Percentiles rank a stretch among this genome's conserved stretches.
phyloP scores from a whole-genome alignment of 371 early-diverging fungal species.

The Mucor indicus region DNA sequence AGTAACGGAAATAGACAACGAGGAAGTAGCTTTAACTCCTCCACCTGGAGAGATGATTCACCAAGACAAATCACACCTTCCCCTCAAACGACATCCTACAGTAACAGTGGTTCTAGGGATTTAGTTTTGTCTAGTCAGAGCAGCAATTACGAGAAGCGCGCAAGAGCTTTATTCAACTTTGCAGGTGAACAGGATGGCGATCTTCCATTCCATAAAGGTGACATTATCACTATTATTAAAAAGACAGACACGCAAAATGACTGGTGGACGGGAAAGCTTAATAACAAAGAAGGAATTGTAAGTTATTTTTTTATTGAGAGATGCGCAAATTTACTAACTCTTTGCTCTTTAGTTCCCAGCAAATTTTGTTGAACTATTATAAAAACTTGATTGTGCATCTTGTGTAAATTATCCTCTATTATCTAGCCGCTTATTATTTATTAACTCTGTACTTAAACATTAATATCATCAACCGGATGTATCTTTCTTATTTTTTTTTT shows the following conservation, averaged over 20 bases:
- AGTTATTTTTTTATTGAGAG: slow-evolving; percentile 12
- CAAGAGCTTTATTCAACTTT: slow-evolving; percentile 78
- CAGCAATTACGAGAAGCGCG: slow-evolving; percentile 21
- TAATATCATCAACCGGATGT: no score
- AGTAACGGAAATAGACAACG: background rate
- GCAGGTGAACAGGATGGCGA: slow-evolving; percentile 73
- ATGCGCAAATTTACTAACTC: background rate
- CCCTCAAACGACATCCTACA: background rate
- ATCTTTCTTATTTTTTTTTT: no score
- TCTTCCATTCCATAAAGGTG: slow-evolving; percentile 74
- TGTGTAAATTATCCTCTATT: no score
- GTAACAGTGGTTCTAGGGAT: background rate
- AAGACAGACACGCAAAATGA: slow-evolving; percentile 68
- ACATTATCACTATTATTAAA: slow-evolving; percentile 67
- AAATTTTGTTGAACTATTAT: slow-evolving; percentile 58
- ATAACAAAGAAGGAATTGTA: slow-evolving; percentile 65
- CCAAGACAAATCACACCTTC: slow-evolving; percentile 4
- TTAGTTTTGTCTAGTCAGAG: slow-evolving; percentile 16
- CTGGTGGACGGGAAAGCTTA: slow-evolving; percentile 82
- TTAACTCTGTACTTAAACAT: no score
- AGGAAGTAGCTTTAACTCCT: background rate
- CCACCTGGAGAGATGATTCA: slow-evolving; percentile 1
- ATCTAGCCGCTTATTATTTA: no score
- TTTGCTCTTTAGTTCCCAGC: slow-evolving; percentile 60
- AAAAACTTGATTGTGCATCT: no score